Percentiles rank a stretch among this genome's conserved stretches.
These are phyloP conservation scores for Microstroma glucosiphilum DNA, from an alignment of 1,284 basidiomycete genomes.

Conservation along the genomic window DNA sequence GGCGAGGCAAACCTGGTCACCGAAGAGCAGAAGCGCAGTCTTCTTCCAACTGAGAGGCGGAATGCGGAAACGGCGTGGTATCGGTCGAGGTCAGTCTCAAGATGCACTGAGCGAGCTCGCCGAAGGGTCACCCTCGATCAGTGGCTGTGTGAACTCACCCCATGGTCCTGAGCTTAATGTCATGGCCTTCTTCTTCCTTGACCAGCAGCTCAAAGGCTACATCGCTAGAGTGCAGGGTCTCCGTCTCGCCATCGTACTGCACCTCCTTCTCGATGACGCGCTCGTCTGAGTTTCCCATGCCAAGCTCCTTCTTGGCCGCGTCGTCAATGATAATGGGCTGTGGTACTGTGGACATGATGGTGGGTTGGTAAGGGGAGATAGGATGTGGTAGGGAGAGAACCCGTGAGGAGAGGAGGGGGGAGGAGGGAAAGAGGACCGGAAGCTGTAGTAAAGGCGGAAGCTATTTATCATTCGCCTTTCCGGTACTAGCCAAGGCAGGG, in stretches of 20 bases:
- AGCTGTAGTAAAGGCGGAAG: too few species aligned
- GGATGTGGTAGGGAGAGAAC: too few species aligned
- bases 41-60: conserved; percentile 28
- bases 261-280: too few species aligned
- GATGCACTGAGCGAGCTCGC: neutral
- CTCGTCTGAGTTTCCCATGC: too few species aligned
- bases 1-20: conserved; percentile 45
- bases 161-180: conserved; percentile 18
- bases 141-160: neutral
- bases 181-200: conserved; percentile 14
- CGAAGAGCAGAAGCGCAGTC: conserved; percentile 29
- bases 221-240: neutral
- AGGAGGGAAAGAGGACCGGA: too few species aligned
- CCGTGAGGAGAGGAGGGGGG: too few species aligned
- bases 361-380: too few species aligned
- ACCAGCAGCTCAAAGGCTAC: conserved; percentile 11
- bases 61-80: neutral
- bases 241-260: neutral
- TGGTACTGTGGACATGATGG: too few species aligned
- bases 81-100: neutral
- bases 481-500: too few species aligned
- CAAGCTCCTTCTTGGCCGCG: too few species aligned
- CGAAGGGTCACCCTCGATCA: neutral
- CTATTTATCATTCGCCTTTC: too few species aligned
- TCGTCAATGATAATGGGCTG: too few species aligned